Evolutionary conservation across 768 basidiomycete species (phyloP).

Genomic region (Lactarius sanguifluus): DNA sequence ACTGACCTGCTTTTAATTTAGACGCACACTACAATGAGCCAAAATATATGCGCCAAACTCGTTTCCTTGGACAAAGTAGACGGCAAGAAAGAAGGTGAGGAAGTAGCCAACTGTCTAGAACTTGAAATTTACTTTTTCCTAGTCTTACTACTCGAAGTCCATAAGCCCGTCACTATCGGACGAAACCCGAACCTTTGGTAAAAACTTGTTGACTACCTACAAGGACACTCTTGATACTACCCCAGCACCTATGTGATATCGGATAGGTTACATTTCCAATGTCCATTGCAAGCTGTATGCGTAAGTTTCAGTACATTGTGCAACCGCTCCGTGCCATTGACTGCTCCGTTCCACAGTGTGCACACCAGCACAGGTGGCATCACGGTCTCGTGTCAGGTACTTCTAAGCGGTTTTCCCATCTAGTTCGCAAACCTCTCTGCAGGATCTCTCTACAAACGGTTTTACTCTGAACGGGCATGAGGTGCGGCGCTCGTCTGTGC

Average conservation of each 20-base stretch:
- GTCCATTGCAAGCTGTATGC: constrained; percentile 80
- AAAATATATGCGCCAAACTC: constrained; percentile 68
- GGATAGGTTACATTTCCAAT: constrained; percentile 61
- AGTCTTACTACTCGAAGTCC: constrained; percentile 63
- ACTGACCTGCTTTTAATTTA: not conserved
- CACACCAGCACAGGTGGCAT: constrained; percentile 68
- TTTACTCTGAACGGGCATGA: constrained; percentile 66
- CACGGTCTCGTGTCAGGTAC: constrained; percentile 77
- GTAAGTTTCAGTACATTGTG: constrained; percentile 41
- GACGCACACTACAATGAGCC: constrained; percentile 4
- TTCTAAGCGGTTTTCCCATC: constrained; percentile 2
- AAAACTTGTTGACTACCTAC: constrained; percentile 11
- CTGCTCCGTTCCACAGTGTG: constrained; percentile 46
- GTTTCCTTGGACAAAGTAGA: constrained; percentile 50
- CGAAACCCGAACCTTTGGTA: constrained; percentile 71
- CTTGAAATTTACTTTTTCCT: not conserved
- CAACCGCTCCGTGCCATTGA: not conserved
- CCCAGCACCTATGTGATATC: constrained; percentile 59
- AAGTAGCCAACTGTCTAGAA: not conserved
- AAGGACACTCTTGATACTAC: not conserved
- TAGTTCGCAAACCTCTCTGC: constrained; percentile 9
- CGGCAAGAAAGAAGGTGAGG: constrained; percentile 66
- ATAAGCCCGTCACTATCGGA: constrained; percentile 66
- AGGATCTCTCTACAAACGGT: constrained; percentile 82
- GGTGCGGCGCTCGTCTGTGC: constrained; percentile 63